These are phyloP conservation scores for Leccinum subgranulosum DNA, from an alignment of 768 basidiomycete genomes.

Conservation along the genomic window DNA sequence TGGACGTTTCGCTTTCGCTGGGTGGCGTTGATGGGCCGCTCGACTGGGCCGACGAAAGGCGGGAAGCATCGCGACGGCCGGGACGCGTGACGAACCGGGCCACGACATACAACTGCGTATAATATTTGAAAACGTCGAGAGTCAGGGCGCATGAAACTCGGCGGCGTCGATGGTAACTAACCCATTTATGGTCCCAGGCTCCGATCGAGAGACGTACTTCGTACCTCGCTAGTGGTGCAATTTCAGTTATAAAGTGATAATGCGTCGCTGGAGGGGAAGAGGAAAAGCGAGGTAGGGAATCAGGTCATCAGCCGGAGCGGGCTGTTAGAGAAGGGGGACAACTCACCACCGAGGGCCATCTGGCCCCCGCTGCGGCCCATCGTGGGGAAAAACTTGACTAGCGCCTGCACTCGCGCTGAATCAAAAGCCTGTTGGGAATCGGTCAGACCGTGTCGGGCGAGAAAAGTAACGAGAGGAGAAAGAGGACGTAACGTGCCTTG, in stretches of 20 bases:
- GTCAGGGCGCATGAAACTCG: neutral
- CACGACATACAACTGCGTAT: slow-evolving; percentile 54
- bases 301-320: neutral
- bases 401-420: slow-evolving; percentile 45
- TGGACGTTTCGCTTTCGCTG: neutral
- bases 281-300: neutral
- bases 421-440: slow-evolving; percentile 39
- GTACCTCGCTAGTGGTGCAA: slow-evolving; percentile 57
- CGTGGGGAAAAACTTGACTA: slow-evolving; percentile 50
- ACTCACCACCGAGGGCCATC: slow-evolving; percentile 49
- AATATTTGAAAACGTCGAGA: neutral
- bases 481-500: slow-evolving; percentile 42
- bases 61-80: slow-evolving; percentile 13
- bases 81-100: slow-evolving; percentile 62
- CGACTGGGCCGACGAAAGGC: slow-evolving; percentile 22
- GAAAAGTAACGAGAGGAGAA: neutral
- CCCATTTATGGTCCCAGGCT: slow-evolving; percentile 81
- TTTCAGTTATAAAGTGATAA: slow-evolving; percentile 68
- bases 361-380: slow-evolving; percentile 60
- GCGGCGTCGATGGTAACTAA: slow-evolving; percentile 29
- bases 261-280: slow-evolving; percentile 48
- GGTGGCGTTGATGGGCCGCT: slow-evolving; percentile 23
- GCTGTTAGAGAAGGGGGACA: neutral
- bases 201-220: slow-evolving; percentile 57
- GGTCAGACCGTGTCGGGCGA: neutral